Base-by-base conservation (phyloP, 1,284 basidiomycete genomes). In the Cryptococcus sp. region DNA sequence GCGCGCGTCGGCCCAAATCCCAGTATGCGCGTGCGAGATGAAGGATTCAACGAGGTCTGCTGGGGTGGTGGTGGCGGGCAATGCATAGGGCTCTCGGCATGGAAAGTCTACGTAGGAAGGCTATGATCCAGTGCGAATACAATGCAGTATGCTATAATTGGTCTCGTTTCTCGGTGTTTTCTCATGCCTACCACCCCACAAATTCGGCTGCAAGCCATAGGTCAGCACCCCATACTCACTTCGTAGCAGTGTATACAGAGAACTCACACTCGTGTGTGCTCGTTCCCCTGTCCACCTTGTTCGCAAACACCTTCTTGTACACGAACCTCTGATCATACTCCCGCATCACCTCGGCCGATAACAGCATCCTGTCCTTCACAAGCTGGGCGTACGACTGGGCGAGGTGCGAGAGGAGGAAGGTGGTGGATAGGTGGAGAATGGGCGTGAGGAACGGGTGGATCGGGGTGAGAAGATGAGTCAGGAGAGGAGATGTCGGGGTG, bases 241-340 rank as follows among this genome's bases (percentile, higher is more conserved):
- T n/a, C n/a, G 18, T 21, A n/a, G 16, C 7, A 35, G 11, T 40
- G 18, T 15, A 43, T 42, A 9, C 38, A 20, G 16, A 49, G 2
- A 35, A 57, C 68, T 53, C 57, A 72, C 70, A 64, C 53, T 77
- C 69, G 46, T 71, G 64, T 1, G 76, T 77, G 51, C 71, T 69
- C 3, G 71, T 68, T 13, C 68, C 64, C 37, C 71, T 60, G 61
- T 78, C 76, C 23, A 72, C 69, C 53, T 55, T 67, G 23, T 63
- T 60, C 5, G 67, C 65, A 58, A 75, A 76, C 21, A 78, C 53
- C 50, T 65, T 63, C 46, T 69, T 71, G 53, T 75, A 77, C 4
- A 77, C 76, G 47, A 78, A 78, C 42, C 74, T 60, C 47, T 66
- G 63, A 57, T 77, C 75, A 52, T 78, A 77, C 62, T 78, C 76